Base-by-base conservation (phyloP, 192 early-diverging fungal genomes). In the Coemansia sp. region DNA sequence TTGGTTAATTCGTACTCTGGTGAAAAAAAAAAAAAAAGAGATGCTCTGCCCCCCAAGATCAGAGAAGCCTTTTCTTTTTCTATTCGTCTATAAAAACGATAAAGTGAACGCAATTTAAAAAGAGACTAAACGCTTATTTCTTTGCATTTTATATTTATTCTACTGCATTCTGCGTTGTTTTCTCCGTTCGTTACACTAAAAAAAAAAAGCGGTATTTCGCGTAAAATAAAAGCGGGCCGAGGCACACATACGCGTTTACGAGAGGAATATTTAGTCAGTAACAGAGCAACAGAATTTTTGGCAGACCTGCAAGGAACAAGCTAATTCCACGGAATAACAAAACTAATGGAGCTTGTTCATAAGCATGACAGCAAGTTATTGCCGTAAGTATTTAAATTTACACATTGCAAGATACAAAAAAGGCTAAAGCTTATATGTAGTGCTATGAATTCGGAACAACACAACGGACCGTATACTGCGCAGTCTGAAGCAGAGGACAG, bases 301-400 rank as follows among this genome's bases (percentile, higher is more conserved):
- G 43, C 16, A 19, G 18, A 47, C 10, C 2, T 14, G 31, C 2
- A 5, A 35, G 16, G 23, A 26, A 21, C 8, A 6, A 7, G 33
- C 33, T 35, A 2, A 35, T 2, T 35, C 1, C 33, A 10, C 33
- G 33, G 10, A 35, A 35, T 10, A 35, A 1, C 26, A 12, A 48
- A 15, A 48, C 12, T 3, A 45, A 70, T 70, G 68, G 68, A 63
- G 31, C 56, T 70, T 26, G 61, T 39, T 37, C 53, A 11, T 31
- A 23, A 48, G 23, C 33, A 45, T 39, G 45, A 41, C 40, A 40
- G 33, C 55, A 43, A 52, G 63, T 43, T 44, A 33, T 46, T 53
- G 36, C 38, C 47, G 63, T 65, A 57, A 52, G 63, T 57, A 36
- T 11, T 43, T 4, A 43, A 35, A 35, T 35, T 35, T 36, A 4